Evolutionary conservation across 441 rosid species (phyloP), one percentile per base, ranked within the genome.

Genomic region (Dalechampia spathulata): DNA sequence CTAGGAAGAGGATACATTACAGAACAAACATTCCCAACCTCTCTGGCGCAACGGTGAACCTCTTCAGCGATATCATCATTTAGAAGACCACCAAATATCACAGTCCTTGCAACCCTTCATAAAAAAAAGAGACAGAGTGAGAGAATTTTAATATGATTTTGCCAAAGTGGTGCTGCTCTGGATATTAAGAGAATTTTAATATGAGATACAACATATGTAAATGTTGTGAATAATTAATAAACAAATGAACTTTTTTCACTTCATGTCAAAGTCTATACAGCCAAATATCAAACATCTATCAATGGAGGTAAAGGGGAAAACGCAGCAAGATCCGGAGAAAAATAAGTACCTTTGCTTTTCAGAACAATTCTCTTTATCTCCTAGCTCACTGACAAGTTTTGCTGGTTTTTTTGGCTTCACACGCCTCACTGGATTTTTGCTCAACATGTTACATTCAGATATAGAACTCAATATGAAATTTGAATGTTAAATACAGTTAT

Each of bases 31-130:
- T 75, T 72, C 53, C 94, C 97, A 57, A 73, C 72, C 69, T 78
- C 76, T 72, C 66, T 75, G 28, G 88, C 94, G 64, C 49, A 70
- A 21, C 42, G 57, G 63, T 85, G 96, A 64, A 86, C 87, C 43
- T 74, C 73, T 61, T 83, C 84, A 32, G 86, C 96, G 87, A 83
- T 77, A 72, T 75, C 79, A 69, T 78, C 71, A 75, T 76, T 65
- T 52, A 62, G 63, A 79, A 92, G 88, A 51, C 96, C 90, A 60
- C 99, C 99, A 73, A 92, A 75, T 76, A 92, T 75, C 26, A 92
- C 86, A 62, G 95, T 92, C 80, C 97, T 83, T 15, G 97, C 95
- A 72, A 89, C 85, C 88, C 99, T 92, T 61, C 74, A 77, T 40
- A 56, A 28, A n/a, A n/a, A n/a, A n/a, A n/a, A n/a, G n/a, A n/a